Base-by-base conservation (phyloP, 164 flowering plant genomes). In the Vitis amurensis region DNA sequence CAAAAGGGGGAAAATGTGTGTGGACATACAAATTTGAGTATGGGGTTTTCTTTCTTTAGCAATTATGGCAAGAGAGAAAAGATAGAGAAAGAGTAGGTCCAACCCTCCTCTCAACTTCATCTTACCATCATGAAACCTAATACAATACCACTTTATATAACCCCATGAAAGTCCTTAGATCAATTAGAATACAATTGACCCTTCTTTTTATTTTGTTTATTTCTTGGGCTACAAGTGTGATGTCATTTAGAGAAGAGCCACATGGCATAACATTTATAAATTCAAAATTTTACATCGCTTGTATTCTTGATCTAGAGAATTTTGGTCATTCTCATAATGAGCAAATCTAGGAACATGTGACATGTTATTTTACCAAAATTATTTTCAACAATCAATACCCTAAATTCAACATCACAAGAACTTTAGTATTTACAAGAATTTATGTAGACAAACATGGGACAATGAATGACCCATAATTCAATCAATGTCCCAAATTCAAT, bases 391-490 rank as follows among this genome's bases (percentile, higher is more conserved):
- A 51, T 51, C 15, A 51, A 51, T 37, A 37, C 44, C 44, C 4
- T 37, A 37, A 37, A 37, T 37, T 3, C 44, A 37, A 37, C 44
- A 2, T 37, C 44, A 3, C 44, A 37, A 37, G 4, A 37, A 37
- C 44, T 37, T 37, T 37, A 3, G 44, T 37, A 37, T 37, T 37
- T 6, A 3, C 44, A 63, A 59, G 13, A 49, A 47, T 13, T 16
- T 17, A 27, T 3, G 31, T 59, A 4, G 53, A 19, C 17, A 50
- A 16, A 16, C 57, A 72, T 9, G 60, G 68, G 72, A 68, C 76
- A 73, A 49, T 55, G 60, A n/a, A 48, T 63, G 71, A 51, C 37
- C 60, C 76, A 17, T 56, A 51, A 63, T 73, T 57, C 76, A 73
- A 73, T 58, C 64, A 30, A 58, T 73, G 68, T 63, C 68, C 56